Conservation (phyloP, 192 early-diverging fungal species). For the Fimicolochytrium jonesii region DNA sequence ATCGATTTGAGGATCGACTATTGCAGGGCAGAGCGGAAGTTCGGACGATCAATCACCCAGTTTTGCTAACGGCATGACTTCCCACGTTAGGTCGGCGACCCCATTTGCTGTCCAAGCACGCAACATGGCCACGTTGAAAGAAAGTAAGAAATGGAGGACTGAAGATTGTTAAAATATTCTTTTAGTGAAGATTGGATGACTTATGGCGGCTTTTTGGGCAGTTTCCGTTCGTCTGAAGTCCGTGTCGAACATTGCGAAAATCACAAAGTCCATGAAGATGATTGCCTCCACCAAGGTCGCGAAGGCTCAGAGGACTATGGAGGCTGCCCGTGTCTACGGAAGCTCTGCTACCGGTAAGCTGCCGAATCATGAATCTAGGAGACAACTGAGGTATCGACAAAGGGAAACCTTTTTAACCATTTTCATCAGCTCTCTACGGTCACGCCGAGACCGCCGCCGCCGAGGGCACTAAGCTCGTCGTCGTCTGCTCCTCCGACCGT, state of each 20-base stretch:
- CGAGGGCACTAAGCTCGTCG: slow-evolving; percentile 64
- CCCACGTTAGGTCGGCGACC: background rate
- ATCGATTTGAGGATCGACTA: background rate
- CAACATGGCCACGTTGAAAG: slow-evolving; percentile 93
- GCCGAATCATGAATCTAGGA: no score
- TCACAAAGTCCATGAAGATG: slow-evolving; percentile 99
- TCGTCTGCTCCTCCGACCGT: slow-evolving; percentile 91
- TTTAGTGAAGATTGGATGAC: background rate
- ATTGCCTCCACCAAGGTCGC: slow-evolving; percentile 99
- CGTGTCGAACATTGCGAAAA: slow-evolving; percentile 97
- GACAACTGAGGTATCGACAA: no score
- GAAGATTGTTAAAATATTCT: slow-evolving; percentile 7
- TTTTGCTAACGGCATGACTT: no score
- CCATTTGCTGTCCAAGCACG: slow-evolving; percentile 61
- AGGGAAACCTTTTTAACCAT: background rate
- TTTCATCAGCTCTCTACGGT: slow-evolving; percentile 57
- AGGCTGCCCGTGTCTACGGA: slow-evolving; percentile 77
- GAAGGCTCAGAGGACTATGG: slow-evolving; percentile 86
- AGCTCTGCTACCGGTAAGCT: slow-evolving; percentile 55
- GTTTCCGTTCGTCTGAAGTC: slow-evolving; percentile 94
- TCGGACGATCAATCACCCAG: background rate
- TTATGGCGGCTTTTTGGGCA: slow-evolving; percentile 20
- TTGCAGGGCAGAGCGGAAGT: background rate
- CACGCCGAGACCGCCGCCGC: slow-evolving; percentile 67
- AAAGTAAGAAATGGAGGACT: no score